phyloP scores from a whole-genome alignment of 208 protist genomes.

The Trypanosoma avium region DNA sequence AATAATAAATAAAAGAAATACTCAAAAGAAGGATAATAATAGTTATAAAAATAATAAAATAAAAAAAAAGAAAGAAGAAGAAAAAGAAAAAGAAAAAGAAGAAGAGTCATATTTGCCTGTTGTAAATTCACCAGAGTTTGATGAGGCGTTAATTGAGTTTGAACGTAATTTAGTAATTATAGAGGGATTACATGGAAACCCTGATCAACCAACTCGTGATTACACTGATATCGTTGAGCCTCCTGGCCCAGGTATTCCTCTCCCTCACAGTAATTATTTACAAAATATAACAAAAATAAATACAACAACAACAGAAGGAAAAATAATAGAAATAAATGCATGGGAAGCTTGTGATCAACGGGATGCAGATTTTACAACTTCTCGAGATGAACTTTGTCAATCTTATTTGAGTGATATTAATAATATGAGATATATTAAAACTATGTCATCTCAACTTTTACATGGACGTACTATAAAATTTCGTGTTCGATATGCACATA shows the following conservation, averaged over 20 bases:
- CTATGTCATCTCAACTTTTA: constrained; percentile 61
- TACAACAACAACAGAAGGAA: too few species aligned
- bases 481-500: constrained; percentile 68
- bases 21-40: too few species aligned
- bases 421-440: constrained; percentile 80
- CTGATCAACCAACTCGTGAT: constrained; percentile 52
- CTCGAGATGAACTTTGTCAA: constrained; percentile 64
- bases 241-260: constrained; percentile 35
- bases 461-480: constrained; percentile 84
- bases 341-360: constrained; percentile 71
- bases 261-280: constrained; percentile 58
- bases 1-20: background rate
- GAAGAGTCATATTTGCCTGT: constrained; percentile 6
- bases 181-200: constrained; percentile 46
- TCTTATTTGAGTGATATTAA: constrained; percentile 66
- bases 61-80: background rate
- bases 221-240: constrained; percentile 60
- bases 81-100: constrained; percentile 30
- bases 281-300: too few species aligned
- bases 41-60: too few species aligned
- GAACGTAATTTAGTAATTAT: constrained; percentile 41
- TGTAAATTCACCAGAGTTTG: constrained; percentile 14
- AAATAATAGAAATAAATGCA: too few species aligned
- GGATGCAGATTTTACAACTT: constrained; percentile 57
- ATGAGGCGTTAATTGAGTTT: constrained; percentile 30